Conservation (phyloP, 2,329 filamentous ascomycete genomes). For the Clonostachys rosea region DNA sequence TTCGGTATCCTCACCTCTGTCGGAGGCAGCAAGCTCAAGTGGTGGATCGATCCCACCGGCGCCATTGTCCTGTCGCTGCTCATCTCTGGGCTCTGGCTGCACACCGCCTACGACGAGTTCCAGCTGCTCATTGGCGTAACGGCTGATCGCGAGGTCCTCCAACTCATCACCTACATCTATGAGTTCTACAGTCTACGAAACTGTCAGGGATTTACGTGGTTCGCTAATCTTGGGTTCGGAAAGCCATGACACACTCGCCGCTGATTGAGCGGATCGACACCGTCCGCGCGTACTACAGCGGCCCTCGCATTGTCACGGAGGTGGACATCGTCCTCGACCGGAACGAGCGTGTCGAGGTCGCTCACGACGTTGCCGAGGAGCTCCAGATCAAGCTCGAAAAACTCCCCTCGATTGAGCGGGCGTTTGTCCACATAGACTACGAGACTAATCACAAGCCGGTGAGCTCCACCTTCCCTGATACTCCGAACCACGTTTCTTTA, state of each 20-base stretch:
- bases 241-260: slow-evolving; percentile 44
- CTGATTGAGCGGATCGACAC: slow-evolving; percentile 55
- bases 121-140: slow-evolving; percentile 57
- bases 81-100: slow-evolving; percentile 56
- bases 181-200: neutral
- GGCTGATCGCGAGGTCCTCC: slow-evolving; percentile 50
- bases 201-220: slow-evolving; percentile 13
- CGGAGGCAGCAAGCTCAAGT: slow-evolving; percentile 44
- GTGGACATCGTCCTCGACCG: slow-evolving; percentile 58
- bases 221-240: slow-evolving; percentile 43
- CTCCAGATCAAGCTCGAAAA: slow-evolving; percentile 56
- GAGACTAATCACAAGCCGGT: slow-evolving; percentile 29
- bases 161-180: neutral
- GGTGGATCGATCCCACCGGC: slow-evolving; percentile 58
- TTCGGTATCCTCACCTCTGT: slow-evolving; percentile 53
- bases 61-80: slow-evolving; percentile 56
- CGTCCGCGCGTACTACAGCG: slow-evolving; percentile 54
- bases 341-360: slow-evolving; percentile 45
- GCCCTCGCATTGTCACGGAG: slow-evolving; percentile 58
- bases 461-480: neutral
- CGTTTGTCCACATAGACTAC: slow-evolving; percentile 40
- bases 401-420: slow-evolving; percentile 31
- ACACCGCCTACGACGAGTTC: slow-evolving; percentile 58
- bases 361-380: slow-evolving; percentile 55
- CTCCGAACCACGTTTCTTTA: neutral